phyloP scores from a whole-genome alignment of 345 rosid species.

The Odontarrhena argentea region DNA sequence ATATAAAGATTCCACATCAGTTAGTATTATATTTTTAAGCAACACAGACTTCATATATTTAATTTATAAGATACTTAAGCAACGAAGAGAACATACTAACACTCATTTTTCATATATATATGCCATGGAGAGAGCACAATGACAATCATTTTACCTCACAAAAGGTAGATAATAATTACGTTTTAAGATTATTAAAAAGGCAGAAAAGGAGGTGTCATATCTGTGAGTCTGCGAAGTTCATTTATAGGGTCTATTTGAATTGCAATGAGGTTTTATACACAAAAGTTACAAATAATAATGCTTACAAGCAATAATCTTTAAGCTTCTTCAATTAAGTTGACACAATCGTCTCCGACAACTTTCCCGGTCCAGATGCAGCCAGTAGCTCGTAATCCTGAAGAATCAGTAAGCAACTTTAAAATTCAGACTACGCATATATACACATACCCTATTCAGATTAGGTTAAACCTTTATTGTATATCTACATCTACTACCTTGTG shows the following conservation, averaged over 20 bases:
- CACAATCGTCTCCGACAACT: slow-evolving; percentile 55
- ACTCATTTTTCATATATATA: too few relatives aligned
- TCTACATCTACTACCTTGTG: too few relatives aligned
- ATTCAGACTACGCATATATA: neutral
- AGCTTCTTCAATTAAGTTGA: slow-evolving; percentile 23
- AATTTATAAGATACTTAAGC: too few relatives aligned
- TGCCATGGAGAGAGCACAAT: neutral
- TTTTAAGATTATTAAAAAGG: slow-evolving; percentile 7
- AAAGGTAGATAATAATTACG: slow-evolving; percentile 30
- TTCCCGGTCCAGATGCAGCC: slow-evolving; percentile 40
- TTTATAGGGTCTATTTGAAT: slow-evolving; percentile 19
- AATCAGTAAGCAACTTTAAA: neutral
- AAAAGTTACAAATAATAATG: slow-evolving; percentile 16
- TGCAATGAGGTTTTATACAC: slow-evolving; percentile 24
- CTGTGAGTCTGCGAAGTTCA: slow-evolving; percentile 6
- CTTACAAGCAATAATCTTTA: slow-evolving; percentile 25
- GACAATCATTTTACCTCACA: slow-evolving; percentile 22
- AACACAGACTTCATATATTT: too few relatives aligned
- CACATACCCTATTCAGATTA: too few relatives aligned
- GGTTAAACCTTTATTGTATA: too few relatives aligned
- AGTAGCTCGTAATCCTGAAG: slow-evolving; percentile 64
- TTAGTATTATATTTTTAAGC: too few relatives aligned
- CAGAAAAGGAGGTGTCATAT: slow-evolving; percentile 23
- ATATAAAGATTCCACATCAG: too few relatives aligned
- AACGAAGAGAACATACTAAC: too few relatives aligned